Conservation (phyloP, 345 rosid genomes). For the Moricandia moricandioides region DNA sequence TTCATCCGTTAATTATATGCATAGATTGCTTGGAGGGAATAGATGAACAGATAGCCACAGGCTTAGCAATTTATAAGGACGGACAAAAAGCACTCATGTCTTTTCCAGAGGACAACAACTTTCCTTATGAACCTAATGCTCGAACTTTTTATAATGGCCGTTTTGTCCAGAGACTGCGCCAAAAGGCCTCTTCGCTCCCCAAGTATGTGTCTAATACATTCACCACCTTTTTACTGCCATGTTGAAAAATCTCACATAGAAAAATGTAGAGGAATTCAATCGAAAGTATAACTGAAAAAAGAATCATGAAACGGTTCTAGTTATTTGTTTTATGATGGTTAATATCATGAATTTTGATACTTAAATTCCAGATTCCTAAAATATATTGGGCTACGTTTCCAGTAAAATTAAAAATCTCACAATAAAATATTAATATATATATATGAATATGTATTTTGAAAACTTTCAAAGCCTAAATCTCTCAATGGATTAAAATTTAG, state of each 20-base stretch:
- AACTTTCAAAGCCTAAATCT: too few relatives aligned
- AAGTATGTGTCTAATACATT: constrained; percentile 18
- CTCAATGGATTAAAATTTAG: too few relatives aligned
- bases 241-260: background rate
- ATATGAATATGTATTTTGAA: too few relatives aligned
- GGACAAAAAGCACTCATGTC: background rate
- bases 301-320: background rate
- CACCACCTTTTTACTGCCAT: background rate
- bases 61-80: constrained; percentile 25
- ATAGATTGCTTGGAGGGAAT: constrained; percentile 40
- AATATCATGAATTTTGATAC: background rate
- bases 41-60: constrained; percentile 26
- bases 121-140: constrained; percentile 23
- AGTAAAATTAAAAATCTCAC: too few relatives aligned
- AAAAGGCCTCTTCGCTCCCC: constrained; percentile 36
- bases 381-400: too few relatives aligned
- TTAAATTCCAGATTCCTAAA: too few relatives aligned
- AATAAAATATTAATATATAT: too few relatives aligned
- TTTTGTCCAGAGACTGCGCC: constrained; percentile 33
- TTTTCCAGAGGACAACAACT: constrained; percentile 30
- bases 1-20: background rate
- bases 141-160: constrained; percentile 36
- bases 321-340: background rate
- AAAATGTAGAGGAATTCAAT: background rate
- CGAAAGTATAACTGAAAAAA: background rate